These are phyloP conservation scores for Suhomyces sp. DNA, from an alignment of 805 yeast species.

Conservation along the genomic window DNA sequence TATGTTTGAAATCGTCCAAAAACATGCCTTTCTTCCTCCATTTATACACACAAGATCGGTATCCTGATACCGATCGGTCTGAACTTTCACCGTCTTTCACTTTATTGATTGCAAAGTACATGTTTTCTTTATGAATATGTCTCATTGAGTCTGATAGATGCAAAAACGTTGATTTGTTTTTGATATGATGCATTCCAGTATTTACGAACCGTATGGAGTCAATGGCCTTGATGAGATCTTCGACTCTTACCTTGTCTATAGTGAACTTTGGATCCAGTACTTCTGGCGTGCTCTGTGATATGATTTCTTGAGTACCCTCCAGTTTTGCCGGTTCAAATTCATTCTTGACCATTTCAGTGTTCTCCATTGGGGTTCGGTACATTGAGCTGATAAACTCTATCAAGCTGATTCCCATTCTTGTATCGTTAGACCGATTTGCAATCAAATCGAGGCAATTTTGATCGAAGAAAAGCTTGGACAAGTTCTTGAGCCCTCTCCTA, in stretches of 20 bases:
- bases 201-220: background rate
- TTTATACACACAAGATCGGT: background rate
- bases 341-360: background rate
- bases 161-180: background rate
- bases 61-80: background rate
- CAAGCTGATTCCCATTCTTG: constrained; percentile 31
- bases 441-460: constrained; percentile 14
- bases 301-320: background rate
- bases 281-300: background rate
- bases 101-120: background rate
- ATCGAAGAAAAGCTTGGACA: constrained; percentile 14
- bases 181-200: background rate
- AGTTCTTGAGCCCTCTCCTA: constrained; percentile 15
- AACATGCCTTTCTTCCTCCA: constrained; percentile 10
- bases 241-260: background rate
- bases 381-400: constrained; percentile 28
- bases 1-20: constrained; percentile 14
- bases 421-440: constrained; percentile 20
- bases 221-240: background rate
- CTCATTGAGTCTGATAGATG: background rate
- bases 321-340: too few relatives aligned
- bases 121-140: background rate
- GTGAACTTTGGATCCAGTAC: background rate
- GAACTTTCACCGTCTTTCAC: background rate
- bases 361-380: constrained; percentile 1